Percentiles rank a stretch among this genome's conserved stretches.
Conservation (phyloP, 1,139 yeast species). For the Debaryomycetaceae sp. region DNA sequence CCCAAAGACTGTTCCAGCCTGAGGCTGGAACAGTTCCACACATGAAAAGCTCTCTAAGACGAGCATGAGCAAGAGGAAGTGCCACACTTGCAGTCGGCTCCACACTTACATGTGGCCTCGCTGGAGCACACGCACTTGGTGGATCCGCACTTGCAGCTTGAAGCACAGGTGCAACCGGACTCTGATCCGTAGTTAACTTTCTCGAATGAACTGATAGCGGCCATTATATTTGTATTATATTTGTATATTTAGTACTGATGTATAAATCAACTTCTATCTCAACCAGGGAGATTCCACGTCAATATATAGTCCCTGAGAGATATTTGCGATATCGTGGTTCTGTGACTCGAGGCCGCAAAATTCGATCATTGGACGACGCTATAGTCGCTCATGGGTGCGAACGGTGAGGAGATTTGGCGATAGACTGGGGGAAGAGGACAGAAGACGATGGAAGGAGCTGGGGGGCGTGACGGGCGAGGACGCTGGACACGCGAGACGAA, state of each 20-base stretch:
- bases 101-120: conserved; percentile 11
- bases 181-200: conserved; percentile 9
- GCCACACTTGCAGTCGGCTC: conserved; percentile 10
- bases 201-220: conserved; percentile 11
- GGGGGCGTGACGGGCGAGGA: too few relatives aligned
- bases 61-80: conserved; percentile 4
- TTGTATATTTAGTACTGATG: neutral
- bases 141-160: conserved; percentile 2
- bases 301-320: neutral
- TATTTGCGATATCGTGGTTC: neutral
- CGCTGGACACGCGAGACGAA: too few relatives aligned
- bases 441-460: neutral
- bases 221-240: conserved; percentile 7
- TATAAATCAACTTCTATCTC: too few relatives aligned
- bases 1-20: too few relatives aligned
- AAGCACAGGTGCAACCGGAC: conserved; percentile 1
- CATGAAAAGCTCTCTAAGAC: too few relatives aligned
- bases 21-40: too few relatives aligned
- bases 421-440: neutral
- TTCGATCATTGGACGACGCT: neutral
- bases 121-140: neutral
- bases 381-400: neutral
- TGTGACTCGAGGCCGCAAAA: neutral
- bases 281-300: neutral
- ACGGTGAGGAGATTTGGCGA: neutral